Evolutionary conservation across 129 eudicot species (phyloP).

Genomic region (Apium graveolens): DNA sequence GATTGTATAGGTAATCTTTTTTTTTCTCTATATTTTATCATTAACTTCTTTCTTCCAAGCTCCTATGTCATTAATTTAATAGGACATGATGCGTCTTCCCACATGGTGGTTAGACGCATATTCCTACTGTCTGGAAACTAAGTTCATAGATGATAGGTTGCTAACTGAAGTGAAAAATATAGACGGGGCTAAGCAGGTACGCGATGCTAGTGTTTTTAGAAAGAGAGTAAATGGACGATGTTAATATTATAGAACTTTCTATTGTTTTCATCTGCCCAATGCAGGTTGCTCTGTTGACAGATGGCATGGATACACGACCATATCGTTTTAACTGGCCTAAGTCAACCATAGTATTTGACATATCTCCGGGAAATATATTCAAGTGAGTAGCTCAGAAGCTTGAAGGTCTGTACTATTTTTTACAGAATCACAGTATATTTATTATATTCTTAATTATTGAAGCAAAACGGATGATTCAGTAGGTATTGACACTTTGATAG

Average conservation of each 20-base stretch:
- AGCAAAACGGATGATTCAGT: not conserved
- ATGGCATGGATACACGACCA: too few relatives aligned
- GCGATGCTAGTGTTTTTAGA: not conserved
- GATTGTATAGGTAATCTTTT: too few relatives aligned
- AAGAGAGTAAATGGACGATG: not conserved
- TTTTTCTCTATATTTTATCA: too few relatives aligned
- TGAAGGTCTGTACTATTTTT: constrained; percentile 37
- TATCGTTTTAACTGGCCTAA: constrained; percentile 73
- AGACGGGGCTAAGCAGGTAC: constrained; percentile 79
- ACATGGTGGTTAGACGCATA: too few relatives aligned
- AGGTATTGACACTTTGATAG: constrained; percentile 25
- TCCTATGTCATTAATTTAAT: too few relatives aligned
- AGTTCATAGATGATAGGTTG: constrained; percentile 73
- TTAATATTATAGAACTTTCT: not conserved
- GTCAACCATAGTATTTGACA: constrained; percentile 66
- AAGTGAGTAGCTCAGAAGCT: constrained; percentile 47
- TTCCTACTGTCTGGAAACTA: constrained; percentile 71
- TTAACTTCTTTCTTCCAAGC: too few relatives aligned
- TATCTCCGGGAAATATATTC: constrained; percentile 60
- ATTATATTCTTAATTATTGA: not conserved
- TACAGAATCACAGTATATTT: not conserved
- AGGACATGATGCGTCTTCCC: too few relatives aligned
- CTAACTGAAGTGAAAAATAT: constrained; percentile 24
- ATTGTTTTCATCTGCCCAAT: constrained; percentile 8
- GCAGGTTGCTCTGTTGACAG: too few relatives aligned